Percentiles rank a stretch among this genome's conserved stretches.
These are phyloP conservation scores for Prunus davidiana DNA, from an alignment of 306 rosid genomes.

Conservation along the genomic window DNA sequence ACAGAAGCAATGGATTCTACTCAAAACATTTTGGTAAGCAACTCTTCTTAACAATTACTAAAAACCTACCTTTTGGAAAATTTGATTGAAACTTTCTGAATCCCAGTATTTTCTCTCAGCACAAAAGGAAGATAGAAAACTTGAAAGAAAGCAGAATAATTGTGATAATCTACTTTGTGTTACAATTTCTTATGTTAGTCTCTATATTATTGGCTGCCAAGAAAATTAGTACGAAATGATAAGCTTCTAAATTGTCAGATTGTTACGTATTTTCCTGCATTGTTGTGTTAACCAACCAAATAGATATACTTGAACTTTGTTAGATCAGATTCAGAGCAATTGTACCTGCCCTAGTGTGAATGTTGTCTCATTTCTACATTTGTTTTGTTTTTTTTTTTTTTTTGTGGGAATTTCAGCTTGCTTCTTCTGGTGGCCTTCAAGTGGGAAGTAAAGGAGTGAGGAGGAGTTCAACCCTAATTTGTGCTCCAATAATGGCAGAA, in stretches of 20 bases:
- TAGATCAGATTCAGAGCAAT: not conserved
- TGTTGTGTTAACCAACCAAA: not conserved
- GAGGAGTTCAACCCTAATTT: constrained; percentile 49
- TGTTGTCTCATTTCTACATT: not conserved
- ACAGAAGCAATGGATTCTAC: not conserved
- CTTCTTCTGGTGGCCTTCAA: constrained; percentile 23
- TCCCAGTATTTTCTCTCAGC: not conserved
- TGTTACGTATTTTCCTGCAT: not conserved
- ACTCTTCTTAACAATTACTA: not conserved
- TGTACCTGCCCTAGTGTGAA: not conserved
- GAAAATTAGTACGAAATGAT: not conserved
- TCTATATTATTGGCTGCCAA: not conserved
- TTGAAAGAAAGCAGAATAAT: not conserved
- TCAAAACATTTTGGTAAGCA: not conserved
- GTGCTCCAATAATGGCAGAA: constrained; percentile 61
- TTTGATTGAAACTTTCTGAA: not conserved
- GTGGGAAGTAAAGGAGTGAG: constrained; percentile 25
- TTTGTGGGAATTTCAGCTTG: constrained; percentile 33
- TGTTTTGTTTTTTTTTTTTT: not conserved
- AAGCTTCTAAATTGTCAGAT: not conserved
- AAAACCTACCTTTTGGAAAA: not conserved
- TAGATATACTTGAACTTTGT: not conserved
- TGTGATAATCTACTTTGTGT: not conserved
- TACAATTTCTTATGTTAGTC: not conserved
- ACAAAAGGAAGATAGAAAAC: not conserved